These are phyloP conservation scores for Colletotrichum sp. DNA, from an alignment of 2,329 filamentous ascomycete species.

Conservation along the genomic window DNA sequence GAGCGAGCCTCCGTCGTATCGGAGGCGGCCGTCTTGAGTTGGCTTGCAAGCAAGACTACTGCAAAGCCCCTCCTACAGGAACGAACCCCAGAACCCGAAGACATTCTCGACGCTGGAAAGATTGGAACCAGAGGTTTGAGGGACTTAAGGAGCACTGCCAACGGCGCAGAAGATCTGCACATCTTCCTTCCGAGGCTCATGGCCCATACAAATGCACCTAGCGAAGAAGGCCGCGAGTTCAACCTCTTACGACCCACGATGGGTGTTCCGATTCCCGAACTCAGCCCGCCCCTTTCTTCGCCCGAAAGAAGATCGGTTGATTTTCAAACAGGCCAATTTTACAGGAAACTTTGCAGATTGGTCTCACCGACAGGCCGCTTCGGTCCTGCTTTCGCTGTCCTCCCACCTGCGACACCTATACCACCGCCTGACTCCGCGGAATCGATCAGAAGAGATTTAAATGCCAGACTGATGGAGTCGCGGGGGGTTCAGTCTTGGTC, in stretches of 20 bases:
- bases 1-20: slow-evolving; percentile 50
- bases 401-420: slow-evolving; percentile 22
- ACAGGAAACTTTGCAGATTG: slow-evolving; percentile 48
- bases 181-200: slow-evolving; percentile 43
- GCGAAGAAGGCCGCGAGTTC: slow-evolving; percentile 40
- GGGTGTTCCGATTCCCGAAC: slow-evolving; percentile 42
- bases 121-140: neutral
- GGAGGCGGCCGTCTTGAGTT: slow-evolving; percentile 50
- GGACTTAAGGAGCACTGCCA: neutral
- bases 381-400: slow-evolving; percentile 46
- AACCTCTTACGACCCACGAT: slow-evolving; percentile 44
- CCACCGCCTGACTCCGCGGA: neutral
- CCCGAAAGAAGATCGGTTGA: slow-evolving; percentile 44
- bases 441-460: neutral
- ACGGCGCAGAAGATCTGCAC: neutral
- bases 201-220: slow-evolving; percentile 36
- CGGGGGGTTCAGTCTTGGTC: slow-evolving; percentile 50
- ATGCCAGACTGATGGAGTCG: slow-evolving; percentile 12
- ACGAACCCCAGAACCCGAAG: neutral
- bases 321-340: slow-evolving; percentile 51
- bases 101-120: neutral
- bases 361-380: slow-evolving; percentile 53
- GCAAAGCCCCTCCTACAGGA: slow-evolving; percentile 5
- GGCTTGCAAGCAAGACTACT: slow-evolving; percentile 38
- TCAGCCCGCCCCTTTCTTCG: slow-evolving; percentile 35